Evolutionary conservation across 169 alveolate genomes (phyloP), one percentile per base, ranked within the genome.

Genomic region (Cryptosporidium muris): DNA sequence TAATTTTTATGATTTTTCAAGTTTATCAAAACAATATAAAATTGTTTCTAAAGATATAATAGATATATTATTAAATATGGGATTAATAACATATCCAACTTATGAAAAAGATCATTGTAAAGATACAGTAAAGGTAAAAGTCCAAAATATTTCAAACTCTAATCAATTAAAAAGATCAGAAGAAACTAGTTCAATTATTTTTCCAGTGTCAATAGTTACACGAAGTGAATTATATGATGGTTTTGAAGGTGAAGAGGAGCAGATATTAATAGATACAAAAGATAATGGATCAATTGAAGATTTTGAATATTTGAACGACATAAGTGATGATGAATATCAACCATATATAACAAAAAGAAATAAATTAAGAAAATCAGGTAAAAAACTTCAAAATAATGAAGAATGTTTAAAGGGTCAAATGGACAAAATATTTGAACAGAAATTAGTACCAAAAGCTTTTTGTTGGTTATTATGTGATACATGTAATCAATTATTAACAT

Each of bases 371-470:
- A 74, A 48, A 34, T 12, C 4, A 40, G 4, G 12, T 42, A 40
- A 6, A 4, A 74, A 2, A 14, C 3, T 38, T n/a, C n/a, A 64
- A 6, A 7, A 42, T 45, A n/a, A 8, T 6, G 16, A 14, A 25
- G 25, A 25, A 25, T 25, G 25, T 7, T 2, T 37, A 25, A 74
- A 74, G 42, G 60, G 25, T 14, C 85, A 58, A 74, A 47, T 74
- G 45, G 85, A 74, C 40, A 74, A 74, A 25, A 48, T 74, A 34
- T 74, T 74, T 58, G 85, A 74, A 62, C 85, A 74, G 48, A 74
- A 74, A 16, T 62, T 74, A 49, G 48, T 63, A 47, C 74, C 85
- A 42, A 74, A 58, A 45, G 74, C 85, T 43, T 74, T 74, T 74
- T 47, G 85, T 12, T 74, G 85, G 85, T 45, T 74, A 37, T 47